Conservation (phyloP, 371 early-diverging fungal genomes). For the Zancudomyces culisetae region DNA sequence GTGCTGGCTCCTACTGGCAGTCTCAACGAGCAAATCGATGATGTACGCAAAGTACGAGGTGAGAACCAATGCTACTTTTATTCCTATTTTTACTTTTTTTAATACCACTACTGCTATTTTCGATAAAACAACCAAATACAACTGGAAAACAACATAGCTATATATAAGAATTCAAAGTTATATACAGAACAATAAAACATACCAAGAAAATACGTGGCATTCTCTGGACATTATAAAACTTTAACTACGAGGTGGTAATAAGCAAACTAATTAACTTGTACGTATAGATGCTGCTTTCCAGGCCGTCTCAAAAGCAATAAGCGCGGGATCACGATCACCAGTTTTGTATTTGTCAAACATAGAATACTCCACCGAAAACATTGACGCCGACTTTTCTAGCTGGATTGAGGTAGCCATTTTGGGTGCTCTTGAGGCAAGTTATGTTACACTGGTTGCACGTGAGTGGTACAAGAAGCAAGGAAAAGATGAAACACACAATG, state of each 20-base stretch:
- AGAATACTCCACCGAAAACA: neutral
- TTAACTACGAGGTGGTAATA: neutral
- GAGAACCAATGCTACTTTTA: constrained; percentile 1
- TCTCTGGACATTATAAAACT: neutral
- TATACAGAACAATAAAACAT: neutral
- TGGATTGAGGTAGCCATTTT: constrained; percentile 54
- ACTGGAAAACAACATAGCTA: too few relatives aligned
- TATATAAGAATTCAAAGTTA: too few relatives aligned
- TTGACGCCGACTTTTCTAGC: constrained; percentile 34
- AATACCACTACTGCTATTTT: too few relatives aligned
- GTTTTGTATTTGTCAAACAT: constrained; percentile 32
- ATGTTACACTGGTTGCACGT: constrained; percentile 63
- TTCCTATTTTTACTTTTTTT: neutral
- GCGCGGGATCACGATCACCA: constrained; percentile 37
- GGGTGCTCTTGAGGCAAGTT: constrained; percentile 46
- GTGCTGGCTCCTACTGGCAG: constrained; percentile 54
- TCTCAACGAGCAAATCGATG: constrained; percentile 52
- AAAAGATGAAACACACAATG: constrained; percentile 17
- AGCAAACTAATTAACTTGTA: neutral
- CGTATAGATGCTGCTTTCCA: constrained; percentile 41
- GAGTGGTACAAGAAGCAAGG: constrained; percentile 29
- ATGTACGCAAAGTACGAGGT: constrained; percentile 53
- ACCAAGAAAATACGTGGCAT: neutral
- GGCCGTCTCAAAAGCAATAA: constrained; percentile 40
- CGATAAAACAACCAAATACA: too few relatives aligned